phyloP scores from a whole-genome alignment of 208 protist species.

The Wallacemonas sp. region DNA sequence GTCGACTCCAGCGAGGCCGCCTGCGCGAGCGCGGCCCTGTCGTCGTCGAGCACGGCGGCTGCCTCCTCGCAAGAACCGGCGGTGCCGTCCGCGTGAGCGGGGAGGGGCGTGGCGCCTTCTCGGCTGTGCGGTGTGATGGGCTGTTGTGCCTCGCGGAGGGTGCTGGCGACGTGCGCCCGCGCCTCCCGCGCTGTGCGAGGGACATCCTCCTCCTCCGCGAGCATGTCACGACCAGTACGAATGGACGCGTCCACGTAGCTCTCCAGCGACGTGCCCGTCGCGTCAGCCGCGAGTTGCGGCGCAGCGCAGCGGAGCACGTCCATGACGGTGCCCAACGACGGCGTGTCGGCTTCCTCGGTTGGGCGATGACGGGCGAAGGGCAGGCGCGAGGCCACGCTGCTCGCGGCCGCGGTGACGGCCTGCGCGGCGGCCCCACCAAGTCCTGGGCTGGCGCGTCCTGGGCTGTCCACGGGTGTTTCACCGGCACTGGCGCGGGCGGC shows the following conservation, averaged over 20 bases:
- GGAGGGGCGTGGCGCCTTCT: not conserved
- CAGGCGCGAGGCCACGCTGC: not conserved
- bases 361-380: not conserved
- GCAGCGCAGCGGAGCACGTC: not conserved
- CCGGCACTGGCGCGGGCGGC: too few relatives aligned
- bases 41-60: too few relatives aligned
- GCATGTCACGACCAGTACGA: slow-evolving; percentile 36
- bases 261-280: slow-evolving; percentile 23
- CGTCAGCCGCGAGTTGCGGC: slow-evolving; percentile 14
- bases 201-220: slow-evolving; percentile 29
- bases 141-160: not conserved
- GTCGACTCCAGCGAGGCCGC: slow-evolving; percentile 15
- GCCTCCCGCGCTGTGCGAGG: not conserved
- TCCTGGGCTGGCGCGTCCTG: not conserved
- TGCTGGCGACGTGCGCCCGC: slow-evolving; percentile 1
- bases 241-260: slow-evolving; percentile 44
- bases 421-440: not conserved
- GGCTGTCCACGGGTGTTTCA: too few relatives aligned
- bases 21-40: slow-evolving; percentile 8
- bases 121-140: not conserved
- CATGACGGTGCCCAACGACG: not conserved
- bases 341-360: not conserved
- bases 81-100: slow-evolving; percentile 15
- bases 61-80: too few relatives aligned
- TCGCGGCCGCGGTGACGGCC: not conserved